Base-by-base conservation (phyloP, 768 basidiomycete species). In the Suillus lakei region DNA sequence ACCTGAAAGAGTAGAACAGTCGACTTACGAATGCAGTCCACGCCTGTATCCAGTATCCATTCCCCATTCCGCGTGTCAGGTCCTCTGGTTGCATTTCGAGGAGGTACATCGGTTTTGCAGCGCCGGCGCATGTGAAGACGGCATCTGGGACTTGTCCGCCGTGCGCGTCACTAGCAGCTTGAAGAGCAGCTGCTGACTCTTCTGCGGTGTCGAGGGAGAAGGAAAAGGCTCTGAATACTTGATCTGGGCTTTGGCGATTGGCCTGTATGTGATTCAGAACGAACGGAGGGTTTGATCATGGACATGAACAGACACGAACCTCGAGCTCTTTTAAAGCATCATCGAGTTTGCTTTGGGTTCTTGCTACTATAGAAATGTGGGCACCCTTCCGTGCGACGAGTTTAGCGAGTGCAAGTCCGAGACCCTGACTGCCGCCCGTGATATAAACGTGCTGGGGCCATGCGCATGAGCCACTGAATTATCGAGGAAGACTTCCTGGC, bases 351-450 rank as follows among this genome's bases (percentile, higher is more conserved):
- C 80, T 80, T 70, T 90, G 82, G 60, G 90, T 88, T 15, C 94
- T 83, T 8, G 94, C 95, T 12, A 96, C 90, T 65, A 96, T 93
- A 8, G 92, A 93, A 4, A 96, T 89, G 67, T 93, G 84, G 0
- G 95, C 93, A 0, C 96, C 95, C 65, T 81, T 81, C 66, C 80
- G 78, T 16, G 86, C 85, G 2, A 97, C 82, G 18, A 90, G 78
- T 34, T 84, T 81, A 1, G 94, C 91, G 9, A 96, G 79, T 0
- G 88, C 84, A 2, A 94, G 83, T 1, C 95, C 95, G 0, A 96
- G 85, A 1, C 95, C 95, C 16, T 88, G 82, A 48, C 89, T 91
- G 4, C 92, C 95, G 3, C 95, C 95, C 0, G 94, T 94, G 21
- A 97, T 81, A 73, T 94, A 93, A 76, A 88, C 87, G 69, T 95